phyloP scores from a whole-genome alignment of 2,329 filamentous ascomycete genomes.

The Juglanconis sp. region DNA sequence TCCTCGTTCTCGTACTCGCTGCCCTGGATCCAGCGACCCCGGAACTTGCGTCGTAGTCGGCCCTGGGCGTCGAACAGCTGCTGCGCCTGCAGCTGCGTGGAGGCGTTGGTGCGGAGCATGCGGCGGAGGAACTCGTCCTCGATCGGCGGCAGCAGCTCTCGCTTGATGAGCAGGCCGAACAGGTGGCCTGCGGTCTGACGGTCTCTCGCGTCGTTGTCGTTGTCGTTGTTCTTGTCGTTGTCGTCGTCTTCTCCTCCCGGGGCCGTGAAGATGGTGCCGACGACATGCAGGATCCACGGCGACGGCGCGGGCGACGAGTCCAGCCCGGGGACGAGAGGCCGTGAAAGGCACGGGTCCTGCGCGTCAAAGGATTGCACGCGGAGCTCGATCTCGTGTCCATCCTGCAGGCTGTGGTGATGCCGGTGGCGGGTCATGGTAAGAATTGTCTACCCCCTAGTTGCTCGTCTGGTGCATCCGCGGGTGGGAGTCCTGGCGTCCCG shows the following conservation, averaged over 20 bases:
- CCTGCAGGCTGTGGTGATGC: neutral
- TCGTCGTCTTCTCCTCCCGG: neutral
- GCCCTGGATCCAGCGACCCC: neutral
- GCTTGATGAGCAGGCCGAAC: neutral
- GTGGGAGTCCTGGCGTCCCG: neutral
- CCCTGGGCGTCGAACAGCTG: neutral
- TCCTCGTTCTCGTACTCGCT: neutral
- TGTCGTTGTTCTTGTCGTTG: too few species aligned
- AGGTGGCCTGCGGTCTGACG: neutral
- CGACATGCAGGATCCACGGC: neutral
- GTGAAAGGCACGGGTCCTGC: neutral
- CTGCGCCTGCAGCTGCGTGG: neutral
- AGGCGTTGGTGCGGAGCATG: neutral
- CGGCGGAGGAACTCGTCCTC: neutral
- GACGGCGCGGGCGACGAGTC: neutral
- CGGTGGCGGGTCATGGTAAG: neutral
- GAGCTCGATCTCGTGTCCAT: too few species aligned
- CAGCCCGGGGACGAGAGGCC: neutral
- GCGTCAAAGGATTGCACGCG: neutral
- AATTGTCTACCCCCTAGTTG: neutral
- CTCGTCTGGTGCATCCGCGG: too few species aligned
- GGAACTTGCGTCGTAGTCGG: neutral
- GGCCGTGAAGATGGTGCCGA: neutral
- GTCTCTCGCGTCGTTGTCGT: too few species aligned
- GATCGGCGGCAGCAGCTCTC: neutral